A percentile compares a stretch with the other conserved stretches of the same genome.
These are phyloP conservation scores for Hypoxylon intermedium DNA, from an alignment of 495 filamentous ascomycete species.

Conservation along the genomic window DNA sequence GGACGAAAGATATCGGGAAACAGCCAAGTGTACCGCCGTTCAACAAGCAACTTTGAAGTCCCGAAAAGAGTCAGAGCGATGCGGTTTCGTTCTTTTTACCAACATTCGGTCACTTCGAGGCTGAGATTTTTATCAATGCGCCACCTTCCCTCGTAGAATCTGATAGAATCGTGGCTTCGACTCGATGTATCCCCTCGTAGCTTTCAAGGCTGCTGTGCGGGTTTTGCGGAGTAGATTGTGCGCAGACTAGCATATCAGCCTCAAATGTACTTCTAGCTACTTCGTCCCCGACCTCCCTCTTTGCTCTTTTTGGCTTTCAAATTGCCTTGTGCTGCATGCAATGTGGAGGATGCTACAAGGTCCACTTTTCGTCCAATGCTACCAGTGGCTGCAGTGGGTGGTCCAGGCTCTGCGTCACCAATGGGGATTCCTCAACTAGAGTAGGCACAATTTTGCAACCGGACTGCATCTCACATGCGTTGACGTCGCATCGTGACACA, in stretches of 20 bases:
- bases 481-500: background rate
- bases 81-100: conserved; percentile 1
- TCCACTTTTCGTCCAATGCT: conserved; percentile 3
- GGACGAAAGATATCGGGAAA: too few species aligned
- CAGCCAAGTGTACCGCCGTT: too few species aligned
- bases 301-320: conserved; percentile 34
- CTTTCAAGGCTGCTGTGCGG: conserved; percentile 18
- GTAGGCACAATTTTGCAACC: too few species aligned
- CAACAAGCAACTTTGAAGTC: too few species aligned
- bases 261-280: conserved; percentile 32
- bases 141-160: conserved; percentile 45
- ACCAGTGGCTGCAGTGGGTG: too few species aligned
- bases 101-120: conserved; percentile 27
- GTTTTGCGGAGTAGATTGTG: background rate
- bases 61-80: background rate
- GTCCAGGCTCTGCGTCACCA: background rate
- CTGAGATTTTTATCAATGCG: conserved; percentile 39
- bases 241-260: conserved; percentile 8
- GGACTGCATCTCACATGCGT: background rate
- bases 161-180: conserved; percentile 45
- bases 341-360: conserved; percentile 25
- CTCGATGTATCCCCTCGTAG: conserved; percentile 28
- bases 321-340: conserved; percentile 36
- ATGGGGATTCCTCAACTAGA: too few species aligned
- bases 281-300: conserved; percentile 4